phyloP scores from a whole-genome alignment of 2,329 filamentous ascomycete genomes.

The Colletotrichum somersetense region DNA sequence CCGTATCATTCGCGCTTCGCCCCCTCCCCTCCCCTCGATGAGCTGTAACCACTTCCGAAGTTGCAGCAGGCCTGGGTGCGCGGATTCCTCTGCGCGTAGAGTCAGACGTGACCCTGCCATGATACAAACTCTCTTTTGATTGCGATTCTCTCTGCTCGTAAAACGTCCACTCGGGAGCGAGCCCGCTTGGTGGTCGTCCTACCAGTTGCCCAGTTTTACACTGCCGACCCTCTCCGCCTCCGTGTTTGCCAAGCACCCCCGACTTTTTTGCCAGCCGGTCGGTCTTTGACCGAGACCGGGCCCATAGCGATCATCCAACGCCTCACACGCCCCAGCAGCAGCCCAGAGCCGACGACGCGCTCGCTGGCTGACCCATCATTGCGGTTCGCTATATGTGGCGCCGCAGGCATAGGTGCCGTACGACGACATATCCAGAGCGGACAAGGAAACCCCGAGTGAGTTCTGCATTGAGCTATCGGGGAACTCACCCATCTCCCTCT shows the following conservation, averaged over 20 bases:
- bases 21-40: constrained; percentile 5
- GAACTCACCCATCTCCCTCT: constrained; percentile 8
- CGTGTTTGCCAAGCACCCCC: background rate
- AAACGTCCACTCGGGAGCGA: background rate
- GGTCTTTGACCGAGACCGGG: constrained; percentile 34
- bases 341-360: constrained; percentile 11
- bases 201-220: constrained; percentile 1
- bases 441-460: constrained; percentile 30
- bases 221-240: constrained; percentile 1
- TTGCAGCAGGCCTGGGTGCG: constrained; percentile 2
- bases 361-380: constrained; percentile 9
- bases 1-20: constrained; percentile 11
- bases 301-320: constrained; percentile 26
- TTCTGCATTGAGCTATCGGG: constrained; percentile 8
- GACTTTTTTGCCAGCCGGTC: constrained; percentile 26
- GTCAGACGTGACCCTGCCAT: constrained; percentile 31
- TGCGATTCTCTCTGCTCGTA: constrained; percentile 10
- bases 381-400: constrained; percentile 26
- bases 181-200: background rate
- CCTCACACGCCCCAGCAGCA: constrained; percentile 12
- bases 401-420: constrained; percentile 10
- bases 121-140: constrained; percentile 39
- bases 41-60: constrained; percentile 22
- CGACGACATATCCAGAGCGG: background rate
- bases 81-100: constrained; percentile 5